These are phyloP conservation scores for Ettlia oleoabundans DNA, from an alignment of 139 green algal genomes.

Conservation along the genomic window DNA sequence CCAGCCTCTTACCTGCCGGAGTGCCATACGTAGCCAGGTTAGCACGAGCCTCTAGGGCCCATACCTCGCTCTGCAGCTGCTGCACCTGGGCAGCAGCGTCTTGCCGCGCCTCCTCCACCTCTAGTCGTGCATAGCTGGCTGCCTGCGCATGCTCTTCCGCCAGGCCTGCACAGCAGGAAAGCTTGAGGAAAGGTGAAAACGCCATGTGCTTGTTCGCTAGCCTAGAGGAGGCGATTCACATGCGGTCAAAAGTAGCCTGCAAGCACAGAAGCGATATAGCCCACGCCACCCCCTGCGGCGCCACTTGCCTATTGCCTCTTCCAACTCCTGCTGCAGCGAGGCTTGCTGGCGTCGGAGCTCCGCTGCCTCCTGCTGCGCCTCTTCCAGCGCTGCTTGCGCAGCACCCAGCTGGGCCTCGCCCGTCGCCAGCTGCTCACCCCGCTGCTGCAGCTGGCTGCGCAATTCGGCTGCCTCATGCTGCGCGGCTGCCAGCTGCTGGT, in stretches of 20 bases:
- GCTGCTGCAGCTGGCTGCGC: not conserved
- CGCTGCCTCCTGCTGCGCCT: not conserved
- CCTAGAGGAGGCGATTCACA: too few relatives aligned
- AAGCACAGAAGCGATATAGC: too few relatives aligned
- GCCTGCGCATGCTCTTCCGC: conserved; percentile 6
- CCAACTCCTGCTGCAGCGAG: not conserved
- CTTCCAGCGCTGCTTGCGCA: not conserved
- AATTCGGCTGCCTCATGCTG: not conserved
- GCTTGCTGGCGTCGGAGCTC: not conserved
- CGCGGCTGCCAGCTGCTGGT: conserved; percentile 18
- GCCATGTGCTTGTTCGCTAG: too few relatives aligned
- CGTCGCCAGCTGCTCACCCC: conserved; percentile 21
- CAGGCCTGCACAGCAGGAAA: not conserved
- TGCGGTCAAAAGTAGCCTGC: too few relatives aligned
- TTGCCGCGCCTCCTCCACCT: not conserved
- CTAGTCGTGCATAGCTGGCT: not conserved
- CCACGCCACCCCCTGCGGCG: not conserved
- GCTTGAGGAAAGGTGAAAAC: too few relatives aligned
- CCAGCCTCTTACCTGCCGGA: not conserved
- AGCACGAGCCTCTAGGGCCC: conserved; percentile 16
- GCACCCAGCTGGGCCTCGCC: not conserved
- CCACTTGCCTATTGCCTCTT: not conserved
- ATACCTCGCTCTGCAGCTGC: conserved; percentile 25
- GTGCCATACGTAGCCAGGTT: conserved; percentile 33
- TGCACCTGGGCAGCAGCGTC: conserved; percentile 2